phyloP scores from a whole-genome alignment of 805 yeast species.

The Sungouiozyma intestinalis region DNA sequence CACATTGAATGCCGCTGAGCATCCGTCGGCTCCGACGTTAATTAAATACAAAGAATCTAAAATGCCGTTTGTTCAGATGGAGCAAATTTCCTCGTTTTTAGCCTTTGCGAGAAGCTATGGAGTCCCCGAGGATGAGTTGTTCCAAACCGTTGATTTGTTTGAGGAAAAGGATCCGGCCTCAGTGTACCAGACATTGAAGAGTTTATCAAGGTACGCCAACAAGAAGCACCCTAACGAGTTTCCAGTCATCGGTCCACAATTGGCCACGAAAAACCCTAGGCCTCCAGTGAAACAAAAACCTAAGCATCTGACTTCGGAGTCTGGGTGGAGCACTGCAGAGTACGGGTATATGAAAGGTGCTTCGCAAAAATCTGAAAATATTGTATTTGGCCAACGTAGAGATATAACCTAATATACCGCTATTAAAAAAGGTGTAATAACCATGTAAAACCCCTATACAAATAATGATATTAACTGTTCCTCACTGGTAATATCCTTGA shows the following conservation, averaged over 20 bases:
- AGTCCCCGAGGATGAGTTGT: conserved; percentile 70
- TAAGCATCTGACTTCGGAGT: conserved; percentile 29
- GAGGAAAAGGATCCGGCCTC: conserved; percentile 71
- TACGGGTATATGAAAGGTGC: conserved; percentile 54
- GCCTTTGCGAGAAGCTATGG: conserved; percentile 52
- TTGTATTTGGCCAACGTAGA: conserved; percentile 44
- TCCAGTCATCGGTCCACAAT: conserved; percentile 49
- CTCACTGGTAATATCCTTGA: conserved; percentile 5
- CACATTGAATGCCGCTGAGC: conserved; percentile 32
- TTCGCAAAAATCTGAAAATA: conserved; percentile 41
- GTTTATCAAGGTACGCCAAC: conserved; percentile 62
- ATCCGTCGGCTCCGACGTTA: conserved; percentile 13
- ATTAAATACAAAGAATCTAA: conserved; percentile 46
- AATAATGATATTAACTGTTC: not conserved
- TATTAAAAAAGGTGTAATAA: not conserved
- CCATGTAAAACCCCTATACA: not conserved
- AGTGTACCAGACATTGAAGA: conserved; percentile 61
- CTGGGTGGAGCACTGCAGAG: conserved; percentile 48
- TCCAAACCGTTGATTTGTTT: conserved; percentile 66
- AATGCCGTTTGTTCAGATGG: conserved; percentile 77
- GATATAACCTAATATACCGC: conserved; percentile 27
- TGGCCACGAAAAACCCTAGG: conserved; percentile 38
- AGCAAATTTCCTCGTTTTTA: conserved; percentile 66
- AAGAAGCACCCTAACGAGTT: conserved; percentile 37
- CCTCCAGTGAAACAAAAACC: conserved; percentile 51